Conservation (phyloP, 2,329 filamentous ascomycete genomes). For the Hymenoscyphus salicellus region DNA sequence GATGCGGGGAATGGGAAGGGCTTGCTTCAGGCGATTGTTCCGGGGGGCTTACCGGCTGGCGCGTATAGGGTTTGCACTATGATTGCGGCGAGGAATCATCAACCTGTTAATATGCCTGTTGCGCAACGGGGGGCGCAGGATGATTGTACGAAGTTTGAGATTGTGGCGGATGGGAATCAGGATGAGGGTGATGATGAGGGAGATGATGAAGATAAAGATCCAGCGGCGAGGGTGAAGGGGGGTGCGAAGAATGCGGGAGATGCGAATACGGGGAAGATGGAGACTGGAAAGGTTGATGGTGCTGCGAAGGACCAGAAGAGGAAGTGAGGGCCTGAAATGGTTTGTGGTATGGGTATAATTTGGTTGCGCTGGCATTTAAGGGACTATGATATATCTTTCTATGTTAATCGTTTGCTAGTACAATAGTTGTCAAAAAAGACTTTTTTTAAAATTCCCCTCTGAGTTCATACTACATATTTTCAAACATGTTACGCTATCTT, state of each 20-base stretch:
- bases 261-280: conserved; percentile 4
- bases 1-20: conserved; percentile 37
- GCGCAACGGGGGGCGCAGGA: conserved; percentile 42
- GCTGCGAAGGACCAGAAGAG: conserved; percentile 1
- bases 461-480: no score
- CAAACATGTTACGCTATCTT: no score
- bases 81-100: conserved; percentile 40
- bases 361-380: neutral
- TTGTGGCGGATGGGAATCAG: conserved; percentile 18
- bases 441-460: no score
- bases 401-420: neutral
- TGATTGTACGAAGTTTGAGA: conserved; percentile 42
- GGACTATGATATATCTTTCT: neutral
- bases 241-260: conserved; percentile 6
- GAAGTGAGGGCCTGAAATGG: neutral
- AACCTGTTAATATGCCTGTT: conserved; percentile 40
- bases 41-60: conserved; percentile 39
- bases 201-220: conserved; percentile 11
- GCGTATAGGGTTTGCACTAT: conserved; percentile 42
- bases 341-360: neutral
- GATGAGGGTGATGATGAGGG: conserved; percentile 6
- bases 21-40: conserved; percentile 36
- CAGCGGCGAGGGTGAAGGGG: neutral
- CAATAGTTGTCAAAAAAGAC: neutral
- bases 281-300: conserved; percentile 8